Evolutionary conservation across 768 basidiomycete species (phyloP), one percentile per base, ranked within the genome.

Genomic region (Cystofilobasidium capitatum): DNA sequence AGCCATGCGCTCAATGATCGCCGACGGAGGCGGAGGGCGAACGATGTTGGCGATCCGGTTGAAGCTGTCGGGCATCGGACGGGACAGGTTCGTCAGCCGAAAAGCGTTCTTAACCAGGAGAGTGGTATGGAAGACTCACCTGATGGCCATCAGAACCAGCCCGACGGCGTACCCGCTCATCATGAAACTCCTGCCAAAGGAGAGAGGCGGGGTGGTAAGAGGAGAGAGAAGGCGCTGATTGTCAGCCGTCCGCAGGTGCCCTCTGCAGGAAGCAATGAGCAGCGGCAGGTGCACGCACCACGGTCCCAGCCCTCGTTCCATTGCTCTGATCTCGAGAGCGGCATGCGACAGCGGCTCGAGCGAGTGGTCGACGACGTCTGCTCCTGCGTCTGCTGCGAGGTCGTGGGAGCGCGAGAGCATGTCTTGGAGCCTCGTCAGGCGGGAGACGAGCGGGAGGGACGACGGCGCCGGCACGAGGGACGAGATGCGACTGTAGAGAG

Each of bases 11-110:
- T 55, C 51, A 55, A 55, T 55, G 17, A 55, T 5, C 8, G 51
- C 51, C 10, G 42, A 58, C 13, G 64, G 64, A 17, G 64, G 57
- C 1, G 57, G 42, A 10, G 64, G 64, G 3, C 64, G 42, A 14
- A 65, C 64, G 10, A 65, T 29, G 22, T 36, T 29, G 42, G 35
- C 13, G 2, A 59, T 49, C 17, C 64, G 64, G 24, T 65, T 65
- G 31, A 65, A 36, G 22, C 51, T 55, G 51, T 10, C 24, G 17
- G n/a, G 47, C 47, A 24, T 22, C 47, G n/a, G 47, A 5, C n/a
- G 47, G n/a, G 47, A 49, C 12, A 26, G 47, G 24, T 10, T 22
- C 22, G 14, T 4, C n/a, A n/a, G n/a, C n/a, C n/a, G n/a, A n/a
- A n/a, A n/a, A n/a, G n/a, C n/a, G n/a, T n/a, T n/a, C n/a, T n/a